Evolutionary conservation across 2,329 filamentous ascomycete species (phyloP).

Genomic region (Alternaria triticina): DNA sequence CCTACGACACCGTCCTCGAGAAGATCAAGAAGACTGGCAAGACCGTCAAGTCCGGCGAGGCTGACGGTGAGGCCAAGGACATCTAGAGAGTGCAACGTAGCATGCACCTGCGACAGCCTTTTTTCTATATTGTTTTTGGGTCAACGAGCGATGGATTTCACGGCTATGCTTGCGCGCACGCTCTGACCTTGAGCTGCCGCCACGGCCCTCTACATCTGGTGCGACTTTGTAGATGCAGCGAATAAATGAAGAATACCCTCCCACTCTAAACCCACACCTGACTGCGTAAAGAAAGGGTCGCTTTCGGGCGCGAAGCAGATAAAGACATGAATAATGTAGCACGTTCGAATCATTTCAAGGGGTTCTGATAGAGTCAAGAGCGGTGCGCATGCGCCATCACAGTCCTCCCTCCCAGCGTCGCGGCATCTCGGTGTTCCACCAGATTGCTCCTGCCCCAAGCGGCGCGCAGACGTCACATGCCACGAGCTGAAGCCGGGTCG

Average conservation of each 20-base stretch:
- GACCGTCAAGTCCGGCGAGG: constrained; percentile 79
- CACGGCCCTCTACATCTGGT: constrained; percentile 5
- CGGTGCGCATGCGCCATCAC: not conserved
- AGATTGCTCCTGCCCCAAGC: constrained; percentile 17
- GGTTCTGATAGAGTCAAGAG: not conserved
- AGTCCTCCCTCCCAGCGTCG: not conserved
- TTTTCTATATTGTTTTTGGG: constrained; percentile 22
- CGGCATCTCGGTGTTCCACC: constrained; percentile 25
- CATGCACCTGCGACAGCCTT: not conserved
- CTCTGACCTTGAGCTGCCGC: constrained; percentile 5
- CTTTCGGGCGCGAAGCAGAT: not conserved
- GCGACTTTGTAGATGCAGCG: not conserved
- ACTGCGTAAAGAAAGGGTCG: not conserved
- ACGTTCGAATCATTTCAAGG: not conserved
- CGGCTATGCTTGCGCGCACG: constrained; percentile 7
- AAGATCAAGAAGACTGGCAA: constrained; percentile 97
- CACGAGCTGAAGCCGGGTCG: constrained; percentile 32
- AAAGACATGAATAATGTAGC: not conserved
- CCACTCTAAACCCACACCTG: not conserved
- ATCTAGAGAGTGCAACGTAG: constrained; percentile 23
- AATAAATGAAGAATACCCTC: constrained; percentile 9
- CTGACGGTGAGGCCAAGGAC: constrained; percentile 61
- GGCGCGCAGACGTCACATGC: constrained; percentile 24
- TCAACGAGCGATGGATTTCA: constrained; percentile 26
- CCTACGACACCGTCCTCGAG: constrained; percentile 80